Evolutionary conservation across 78 protist species (phyloP), one percentile per base, ranked within the genome.

Genomic region (Speleostelium caveatum): DNA sequence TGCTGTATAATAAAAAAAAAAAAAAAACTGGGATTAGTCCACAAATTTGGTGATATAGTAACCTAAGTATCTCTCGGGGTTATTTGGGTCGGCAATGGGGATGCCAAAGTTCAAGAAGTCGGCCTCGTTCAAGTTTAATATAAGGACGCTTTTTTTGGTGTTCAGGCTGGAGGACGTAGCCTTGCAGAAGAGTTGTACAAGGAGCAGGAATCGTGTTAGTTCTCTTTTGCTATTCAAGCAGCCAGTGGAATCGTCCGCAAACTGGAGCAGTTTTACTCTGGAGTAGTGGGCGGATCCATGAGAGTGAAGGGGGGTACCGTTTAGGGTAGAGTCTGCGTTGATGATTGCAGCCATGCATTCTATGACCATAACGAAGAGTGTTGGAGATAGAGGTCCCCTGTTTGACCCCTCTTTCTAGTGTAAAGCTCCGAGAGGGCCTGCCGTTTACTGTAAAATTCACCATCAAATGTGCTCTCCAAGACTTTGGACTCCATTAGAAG

Each of bases 301-400:
- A n/a, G n/a, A n/a, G n/a, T n/a, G 55, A 6, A 58, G 7, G 4
- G 63, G 63, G 7, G 26, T 58, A 58, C 63, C 63, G 7, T 58
- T 58, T 19, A 58, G 7, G 7, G 30, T 58, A 4, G 7, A 19
- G 16, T 58, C 60, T 2, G 2, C 7, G 28, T 30, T 6, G 35
- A 71, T 71, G 33, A 28, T 5, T n/a, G 5, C 10, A 2, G 61
- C 58, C 16, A 71, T 2, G 1, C 35, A 30, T 32, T 71, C 76
- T 2, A 71, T 71, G 1, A 51, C 76, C 58, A 71, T 2, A 2
- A 51, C 76, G 26, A 71, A 71, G n/a, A 71, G 58, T 2, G 76
- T 51, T 8, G 76, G 76, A 49, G 76, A 71, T 5, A 71, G 22
- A 10, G 76, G 76, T 61, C 2, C 76, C 76, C 26, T 71, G 76